Conservation (phyloP, 75 land plant species). For the Picea glauca region DNA sequence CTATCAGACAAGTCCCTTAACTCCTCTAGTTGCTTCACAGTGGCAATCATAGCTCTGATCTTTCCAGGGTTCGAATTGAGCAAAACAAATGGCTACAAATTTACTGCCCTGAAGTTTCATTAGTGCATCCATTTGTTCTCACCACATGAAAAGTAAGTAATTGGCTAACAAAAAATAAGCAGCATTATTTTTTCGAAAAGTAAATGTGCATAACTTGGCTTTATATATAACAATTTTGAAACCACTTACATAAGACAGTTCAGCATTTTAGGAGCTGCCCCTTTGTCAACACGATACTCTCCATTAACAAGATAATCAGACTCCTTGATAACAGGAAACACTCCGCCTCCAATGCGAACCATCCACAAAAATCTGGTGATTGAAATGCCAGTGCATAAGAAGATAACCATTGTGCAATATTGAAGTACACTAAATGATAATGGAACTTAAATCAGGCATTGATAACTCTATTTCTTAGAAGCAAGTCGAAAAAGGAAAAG, state of each 20-base stretch:
- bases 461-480: not conserved
- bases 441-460: not conserved
- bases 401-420: not conserved
- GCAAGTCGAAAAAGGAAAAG: not conserved
- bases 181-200: not conserved
- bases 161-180: not conserved
- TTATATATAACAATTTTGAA: slow-evolving; percentile 7
- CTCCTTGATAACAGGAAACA: slow-evolving; percentile 97
- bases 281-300: slow-evolving; percentile 97
- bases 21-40: too few relatives aligned
- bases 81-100: too few relatives aligned
- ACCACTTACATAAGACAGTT: slow-evolving; percentile 91
- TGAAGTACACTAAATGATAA: not conserved
- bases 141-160: not conserved
- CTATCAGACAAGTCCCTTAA: too few relatives aligned
- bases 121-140: not conserved
- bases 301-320: slow-evolving; percentile 99
- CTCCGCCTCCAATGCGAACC: slow-evolving; percentile 99
- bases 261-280: slow-evolving; percentile 99
- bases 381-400: not conserved
- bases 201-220: not conserved
- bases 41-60: too few relatives aligned
- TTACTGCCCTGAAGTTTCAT: not conserved
- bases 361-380: slow-evolving; percentile 90
- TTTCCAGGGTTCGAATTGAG: too few relatives aligned